Evolutionary conservation across 139 green algal genomes (phyloP).

Genomic region (Nannochloris sp.): DNA sequence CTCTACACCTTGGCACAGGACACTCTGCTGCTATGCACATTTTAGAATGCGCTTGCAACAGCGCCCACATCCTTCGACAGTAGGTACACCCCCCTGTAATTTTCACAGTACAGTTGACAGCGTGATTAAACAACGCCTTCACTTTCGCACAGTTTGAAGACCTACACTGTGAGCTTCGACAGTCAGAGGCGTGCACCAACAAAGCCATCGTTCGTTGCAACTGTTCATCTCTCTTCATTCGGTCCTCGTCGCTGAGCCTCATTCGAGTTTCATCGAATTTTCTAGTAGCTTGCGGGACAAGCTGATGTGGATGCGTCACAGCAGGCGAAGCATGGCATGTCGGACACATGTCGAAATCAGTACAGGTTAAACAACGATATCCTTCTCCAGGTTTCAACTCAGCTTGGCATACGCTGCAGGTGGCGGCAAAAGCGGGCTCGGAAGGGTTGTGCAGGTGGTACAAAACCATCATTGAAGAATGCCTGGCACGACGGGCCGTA

Average conservation of each 20-base stretch:
- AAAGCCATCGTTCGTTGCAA: conserved; percentile 85
- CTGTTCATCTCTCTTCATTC: conserved; percentile 53
- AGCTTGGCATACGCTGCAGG: conserved; percentile 83
- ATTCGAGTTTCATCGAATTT: conserved; percentile 66
- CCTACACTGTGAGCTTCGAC: conserved; percentile 58
- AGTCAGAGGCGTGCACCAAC: conserved; percentile 84
- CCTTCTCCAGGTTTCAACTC: conserved; percentile 87
- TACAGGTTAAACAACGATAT: conserved; percentile 83
- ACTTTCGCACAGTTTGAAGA: conserved; percentile 81
- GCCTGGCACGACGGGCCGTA: conserved; percentile 91
- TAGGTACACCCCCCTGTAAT: conserved; percentile 77
- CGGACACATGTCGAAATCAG: conserved; percentile 92
- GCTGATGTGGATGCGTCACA: conserved; percentile 55
- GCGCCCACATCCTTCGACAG: conserved; percentile 86
- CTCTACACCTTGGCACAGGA: conserved; percentile 73
- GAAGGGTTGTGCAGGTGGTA: conserved; percentile 99
- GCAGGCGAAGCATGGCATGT: conserved; percentile 50
- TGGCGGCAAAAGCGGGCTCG: conserved; percentile 66
- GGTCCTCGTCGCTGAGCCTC: conserved; percentile 72
- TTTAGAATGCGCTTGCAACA: conserved; percentile 92
- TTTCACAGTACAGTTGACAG: conserved; percentile 63
- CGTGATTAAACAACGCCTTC: conserved; percentile 85
- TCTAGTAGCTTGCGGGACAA: conserved; percentile 58
- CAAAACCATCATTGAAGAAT: conserved; percentile 98
- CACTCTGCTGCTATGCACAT: conserved; percentile 72